Base-by-base conservation (phyloP, 2,329 filamentous ascomycete species). In the Fusarium nodosum region DNA sequence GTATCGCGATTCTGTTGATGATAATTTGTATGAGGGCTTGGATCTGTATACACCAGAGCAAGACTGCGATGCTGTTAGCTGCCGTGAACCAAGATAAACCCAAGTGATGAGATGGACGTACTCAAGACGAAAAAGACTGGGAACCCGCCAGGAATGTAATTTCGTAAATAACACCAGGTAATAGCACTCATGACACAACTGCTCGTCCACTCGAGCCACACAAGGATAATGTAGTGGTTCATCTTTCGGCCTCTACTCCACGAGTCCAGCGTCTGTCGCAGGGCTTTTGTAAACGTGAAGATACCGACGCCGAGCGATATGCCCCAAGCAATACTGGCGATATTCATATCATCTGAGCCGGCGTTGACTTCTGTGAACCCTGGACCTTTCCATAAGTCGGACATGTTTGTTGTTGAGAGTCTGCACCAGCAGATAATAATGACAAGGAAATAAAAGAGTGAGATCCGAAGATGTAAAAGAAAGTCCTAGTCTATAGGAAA, bases 21-120 rank as follows among this genome's bases (percentile, higher is more conserved):
- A 87, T 86, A 59, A 87, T 87, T 65, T 86, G 84, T 48, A 86
- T 82, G 3, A 87, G 75, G 18, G 84, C 78, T 63, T 87, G 85
- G 26, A 86, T 80, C 64, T 84, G 79, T 8, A 83, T 73, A 16
- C 76, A 76, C 82, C 83, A 83, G 8, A 76, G 66, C 13, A 71
- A 56, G 20, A 75, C 74, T 75, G 6, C 2, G 18, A 5, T 10
- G 15, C 0, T 4, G 7, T 71, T 33, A 72, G 66, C 28, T 13
- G 7, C 20, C 18, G 5, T 12, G 8, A 11, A 9, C 26, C 26
- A 28, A 28, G 26, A 28, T 28, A 28, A 10, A 11, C 2, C 8
- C 4, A 4, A 18, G 10, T 13, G 12, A 7, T 5, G 12, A 4
- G 2, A 4, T 11, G 0, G 9, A 54, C 56, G 15, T 63, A 76